phyloP scores from a whole-genome alignment of 495 filamentous ascomycete species.

The Trichoderma asperelloides region DNA sequence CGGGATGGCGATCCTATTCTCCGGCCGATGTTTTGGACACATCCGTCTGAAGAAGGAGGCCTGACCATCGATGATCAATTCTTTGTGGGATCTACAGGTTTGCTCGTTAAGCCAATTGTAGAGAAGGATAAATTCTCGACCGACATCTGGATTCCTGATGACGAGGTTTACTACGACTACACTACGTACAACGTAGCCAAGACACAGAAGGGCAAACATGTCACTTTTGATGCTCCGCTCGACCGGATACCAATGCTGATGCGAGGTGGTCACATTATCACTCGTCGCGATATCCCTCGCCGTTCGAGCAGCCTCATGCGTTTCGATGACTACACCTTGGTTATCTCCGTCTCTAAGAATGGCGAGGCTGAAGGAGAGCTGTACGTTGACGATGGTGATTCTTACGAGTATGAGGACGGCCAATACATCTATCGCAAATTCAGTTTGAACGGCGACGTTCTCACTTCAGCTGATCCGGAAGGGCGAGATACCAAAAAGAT shows the following conservation, averaged over 20 bases:
- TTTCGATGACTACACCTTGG: conserved; percentile 87
- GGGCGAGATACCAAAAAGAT: conserved; percentile 46
- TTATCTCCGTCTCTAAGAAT: conserved; percentile 63
- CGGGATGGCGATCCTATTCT: conserved; percentile 78
- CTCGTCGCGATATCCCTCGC: conserved; percentile 78
- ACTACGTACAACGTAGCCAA: conserved; percentile 70
- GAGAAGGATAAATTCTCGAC: conserved; percentile 61
- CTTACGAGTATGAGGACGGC: conserved; percentile 76
- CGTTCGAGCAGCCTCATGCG: conserved; percentile 82
- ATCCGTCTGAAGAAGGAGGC: conserved; percentile 77
- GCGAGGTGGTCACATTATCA: conserved; percentile 85
- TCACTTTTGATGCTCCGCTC: conserved; percentile 65
- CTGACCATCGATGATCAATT: conserved; percentile 89
- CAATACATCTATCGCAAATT: conserved; percentile 82
- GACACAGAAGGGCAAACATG: conserved; percentile 52
- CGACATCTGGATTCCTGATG: conserved; percentile 78
- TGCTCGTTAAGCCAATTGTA: conserved; percentile 82
- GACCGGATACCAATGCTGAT: conserved; percentile 83
- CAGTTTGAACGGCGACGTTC: conserved; percentile 41
- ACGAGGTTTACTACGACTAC: conserved; percentile 88
- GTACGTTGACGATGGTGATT: conserved; percentile 91
- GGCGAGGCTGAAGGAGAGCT: conserved; percentile 70
- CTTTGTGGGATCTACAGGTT: conserved; percentile 76
- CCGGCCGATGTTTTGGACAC: conserved; percentile 82
- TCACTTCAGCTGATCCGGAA: conserved; percentile 42